Base-by-base conservation (phyloP, 352 stramenopile species). In the Globisporangium cederbergense region DNA sequence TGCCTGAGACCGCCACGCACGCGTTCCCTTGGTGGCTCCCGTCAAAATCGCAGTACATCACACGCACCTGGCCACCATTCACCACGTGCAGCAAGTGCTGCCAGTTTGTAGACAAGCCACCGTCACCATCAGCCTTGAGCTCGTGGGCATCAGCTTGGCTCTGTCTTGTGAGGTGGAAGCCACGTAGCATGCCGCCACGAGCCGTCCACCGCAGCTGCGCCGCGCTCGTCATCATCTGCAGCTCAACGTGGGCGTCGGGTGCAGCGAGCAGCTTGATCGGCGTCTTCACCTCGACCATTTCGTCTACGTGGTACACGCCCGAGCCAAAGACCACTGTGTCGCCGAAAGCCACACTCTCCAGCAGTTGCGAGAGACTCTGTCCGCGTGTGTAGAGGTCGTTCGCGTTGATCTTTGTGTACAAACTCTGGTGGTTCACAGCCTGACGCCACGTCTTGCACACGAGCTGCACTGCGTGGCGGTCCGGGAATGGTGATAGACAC, bases 401-500 rank as follows among this genome's bases (percentile, higher is more conserved):
- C 2, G 73, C 75, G 32, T 68, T 84, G 8, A 93, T 49, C 9
- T 83, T 83, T 0, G 75, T 46, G 54, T 77, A 86, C 20, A 91
- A 62, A 14, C 72, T 77, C 4, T 66, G 66, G 30, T 89, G 70
- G 3, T 71, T 67, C 9, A 75, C 77, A 5, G 71, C 79, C 18
- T 73, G 52, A 5, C 75, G 68, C 86, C 86, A 94, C 5, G 61
- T 72, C 11, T 68, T 74, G 45, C 81, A 92, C 5, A 91, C 86
- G 22, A 84, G 67, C 42, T 83, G 66, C 3, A 65, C 72, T 7
- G 53, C 57, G 49, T 88, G 47, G 0, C 83, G 82, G 58, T 88
- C 81, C 4, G 83, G 83, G 54, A 71, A 79, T n/a, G 90, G 77
- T 4, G 75, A 38, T 3, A 98, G 69, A 61, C 91, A 98, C n/a